These are phyloP conservation scores for Thalassiosira exigua DNA, from an alignment of 352 stramenopile species.

Conservation along the genomic window DNA sequence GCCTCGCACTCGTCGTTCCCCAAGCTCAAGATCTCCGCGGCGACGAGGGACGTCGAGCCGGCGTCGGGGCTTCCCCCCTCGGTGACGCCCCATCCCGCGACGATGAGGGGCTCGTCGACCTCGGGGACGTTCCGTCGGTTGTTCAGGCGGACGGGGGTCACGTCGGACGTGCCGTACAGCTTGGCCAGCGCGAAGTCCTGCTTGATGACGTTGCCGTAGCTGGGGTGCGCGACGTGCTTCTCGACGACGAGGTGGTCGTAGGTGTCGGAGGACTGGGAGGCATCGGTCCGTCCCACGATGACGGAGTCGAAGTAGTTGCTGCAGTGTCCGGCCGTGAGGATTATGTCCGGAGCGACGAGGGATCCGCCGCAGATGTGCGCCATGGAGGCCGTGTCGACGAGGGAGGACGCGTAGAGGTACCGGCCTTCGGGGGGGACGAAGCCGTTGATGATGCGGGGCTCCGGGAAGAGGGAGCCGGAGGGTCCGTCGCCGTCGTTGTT, in stretches of 20 bases:
- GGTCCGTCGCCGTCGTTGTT: too few species aligned
- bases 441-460: constrained; percentile 45
- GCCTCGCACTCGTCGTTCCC: constrained; percentile 13
- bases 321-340: constrained; percentile 58
- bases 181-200: constrained; percentile 22
- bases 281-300: constrained; percentile 20
- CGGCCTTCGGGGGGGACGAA: constrained; percentile 11
- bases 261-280: neutral
- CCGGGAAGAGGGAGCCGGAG: too few species aligned
- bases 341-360: constrained; percentile 54
- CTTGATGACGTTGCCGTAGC: constrained; percentile 14
- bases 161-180: constrained; percentile 2
- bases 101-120: constrained; percentile 5
- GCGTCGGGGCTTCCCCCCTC: neutral
- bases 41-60: constrained; percentile 1
- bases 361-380: constrained; percentile 48
- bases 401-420: constrained; percentile 37
- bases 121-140: constrained; percentile 6
- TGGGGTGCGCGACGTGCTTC: constrained; percentile 30
- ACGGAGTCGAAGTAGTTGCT: constrained; percentile 23
- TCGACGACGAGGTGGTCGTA: constrained; percentile 45
- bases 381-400: constrained; percentile 6
- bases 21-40: constrained; percentile 1
- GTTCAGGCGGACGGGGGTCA: constrained; percentile 30
- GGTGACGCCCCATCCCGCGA: constrained; percentile 50